Percentiles rank a stretch among this genome's conserved stretches.
Evolutionary conservation across 2,329 filamentous ascomycete genomes (phyloP).

Genomic region (Aspergillus pseudoterreus): DNA sequence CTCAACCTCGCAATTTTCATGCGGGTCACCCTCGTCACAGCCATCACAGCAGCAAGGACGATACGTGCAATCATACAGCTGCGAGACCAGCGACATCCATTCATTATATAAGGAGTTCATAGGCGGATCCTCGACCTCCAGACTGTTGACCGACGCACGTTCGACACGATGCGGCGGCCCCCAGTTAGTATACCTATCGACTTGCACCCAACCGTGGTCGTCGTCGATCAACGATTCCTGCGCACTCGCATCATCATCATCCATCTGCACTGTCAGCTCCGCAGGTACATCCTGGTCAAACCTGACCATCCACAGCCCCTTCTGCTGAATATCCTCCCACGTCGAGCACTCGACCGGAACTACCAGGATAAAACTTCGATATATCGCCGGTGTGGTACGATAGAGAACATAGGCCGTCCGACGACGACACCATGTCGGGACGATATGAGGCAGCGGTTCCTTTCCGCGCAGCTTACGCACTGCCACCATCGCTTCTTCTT

Average conservation of each 20-base stretch:
- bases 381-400: background rate
- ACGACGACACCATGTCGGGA: background rate
- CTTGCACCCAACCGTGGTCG: background rate
- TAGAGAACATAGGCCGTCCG: background rate
- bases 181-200: background rate
- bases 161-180: background rate
- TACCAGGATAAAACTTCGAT: background rate
- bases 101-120: too few species aligned
- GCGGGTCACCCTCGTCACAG: background rate
- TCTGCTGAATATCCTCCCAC: conserved; percentile 9
- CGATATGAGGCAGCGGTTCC: background rate
- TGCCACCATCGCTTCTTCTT: background rate
- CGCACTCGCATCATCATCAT: background rate
- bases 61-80: too few species aligned
- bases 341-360: background rate
- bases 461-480: background rate
- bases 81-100: too few species aligned
- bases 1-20: background rate
- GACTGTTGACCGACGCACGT: background rate
- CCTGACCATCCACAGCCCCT: conserved; percentile 6
- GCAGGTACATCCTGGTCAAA: conserved; percentile 11
- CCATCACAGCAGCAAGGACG: too few species aligned
- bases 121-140: background rate
- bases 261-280: conserved; percentile 4
- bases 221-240: background rate